A percentile compares a stretch with the other conserved stretches of the same genome.
These are phyloP conservation scores for Gossypium longicalyx DNA, from an alignment of 345 rosid species.

Conservation along the genomic window DNA sequence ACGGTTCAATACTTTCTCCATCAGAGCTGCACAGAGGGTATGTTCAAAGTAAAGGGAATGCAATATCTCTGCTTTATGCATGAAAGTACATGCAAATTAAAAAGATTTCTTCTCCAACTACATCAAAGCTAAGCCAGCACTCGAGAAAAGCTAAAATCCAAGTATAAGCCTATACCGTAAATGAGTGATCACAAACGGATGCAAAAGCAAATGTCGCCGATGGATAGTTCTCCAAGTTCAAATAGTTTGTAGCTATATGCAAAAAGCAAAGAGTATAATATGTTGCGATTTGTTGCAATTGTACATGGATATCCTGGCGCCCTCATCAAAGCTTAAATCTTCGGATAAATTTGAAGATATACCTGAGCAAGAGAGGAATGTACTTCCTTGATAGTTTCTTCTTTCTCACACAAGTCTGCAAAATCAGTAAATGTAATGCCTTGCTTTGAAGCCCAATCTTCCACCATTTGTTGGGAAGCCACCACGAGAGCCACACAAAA, in stretches of 20 bases:
- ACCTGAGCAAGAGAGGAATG: slow-evolving; percentile 79
- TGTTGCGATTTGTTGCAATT: too few relatives aligned
- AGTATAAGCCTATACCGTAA: too few relatives aligned
- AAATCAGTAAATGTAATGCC: slow-evolving; percentile 47
- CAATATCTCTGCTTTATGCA: background rate
- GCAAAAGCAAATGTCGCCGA: too few relatives aligned
- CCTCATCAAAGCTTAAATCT: background rate
- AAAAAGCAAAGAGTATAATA: too few relatives aligned
- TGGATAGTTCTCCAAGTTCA: too few relatives aligned
- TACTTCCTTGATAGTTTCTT: slow-evolving; percentile 66
- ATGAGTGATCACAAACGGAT: too few relatives aligned
- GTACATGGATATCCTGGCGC: background rate
- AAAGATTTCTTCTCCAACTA: too few relatives aligned
- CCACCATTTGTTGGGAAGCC: slow-evolving; percentile 57
- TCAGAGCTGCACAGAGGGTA: too few relatives aligned
- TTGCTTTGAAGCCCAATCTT: slow-evolving; percentile 78
- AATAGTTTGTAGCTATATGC: too few relatives aligned
- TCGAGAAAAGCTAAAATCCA: too few relatives aligned
- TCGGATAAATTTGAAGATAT: background rate
- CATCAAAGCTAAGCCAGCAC: too few relatives aligned
- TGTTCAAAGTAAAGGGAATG: too few relatives aligned
- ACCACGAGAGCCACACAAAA: slow-evolving; percentile 93
- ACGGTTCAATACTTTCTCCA: background rate
- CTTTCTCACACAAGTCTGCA: slow-evolving; percentile 57
- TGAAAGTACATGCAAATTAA: background rate